A percentile compares a stretch with the other conserved stretches of the same genome.
These are phyloP conservation scores for Solanum corneliomulleri DNA, from an alignment of 257 asterid genomes.

Conservation along the genomic window DNA sequence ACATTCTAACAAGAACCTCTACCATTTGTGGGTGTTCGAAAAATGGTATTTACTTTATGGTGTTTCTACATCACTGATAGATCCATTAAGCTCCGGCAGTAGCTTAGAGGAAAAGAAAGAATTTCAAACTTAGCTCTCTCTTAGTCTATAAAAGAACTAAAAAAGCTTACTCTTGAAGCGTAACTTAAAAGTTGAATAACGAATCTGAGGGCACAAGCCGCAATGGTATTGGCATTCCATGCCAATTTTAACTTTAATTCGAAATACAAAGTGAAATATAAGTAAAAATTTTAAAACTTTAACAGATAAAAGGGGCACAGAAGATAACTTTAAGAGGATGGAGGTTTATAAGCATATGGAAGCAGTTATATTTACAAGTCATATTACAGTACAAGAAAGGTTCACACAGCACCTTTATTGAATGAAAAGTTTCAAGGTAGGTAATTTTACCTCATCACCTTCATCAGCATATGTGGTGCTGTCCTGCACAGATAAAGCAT, in stretches of 20 bases:
- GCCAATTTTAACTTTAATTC: not conserved
- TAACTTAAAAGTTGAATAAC: not conserved
- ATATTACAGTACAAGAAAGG: not conserved
- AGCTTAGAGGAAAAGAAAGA: not conserved
- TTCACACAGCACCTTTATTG: not conserved
- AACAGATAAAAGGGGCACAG: not conserved
- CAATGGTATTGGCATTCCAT: not conserved
- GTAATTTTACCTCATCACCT: slow-evolving; percentile 81
- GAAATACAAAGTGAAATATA: not conserved
- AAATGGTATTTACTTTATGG: not conserved
- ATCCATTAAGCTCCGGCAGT: not conserved
- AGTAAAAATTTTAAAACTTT: not conserved
- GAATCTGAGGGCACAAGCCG: not conserved
- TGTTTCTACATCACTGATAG: not conserved
- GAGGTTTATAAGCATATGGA: not conserved
- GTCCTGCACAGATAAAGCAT: slow-evolving; percentile 23
- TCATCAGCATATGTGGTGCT: slow-evolving; percentile 65
- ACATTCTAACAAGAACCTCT: not conserved
- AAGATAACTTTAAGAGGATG: not conserved
- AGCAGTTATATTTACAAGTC: not conserved
- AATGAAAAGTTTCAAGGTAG: not conserved
- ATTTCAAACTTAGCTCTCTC: not conserved
- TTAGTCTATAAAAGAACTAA: not conserved
- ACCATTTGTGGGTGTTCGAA: not conserved
- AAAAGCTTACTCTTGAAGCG: not conserved